Percentiles rank a stretch among this genome's conserved stretches.
These are phyloP conservation scores for Tylopilus rubrobrunneus DNA, from an alignment of 768 basidiomycete species.

Conservation along the genomic window DNA sequence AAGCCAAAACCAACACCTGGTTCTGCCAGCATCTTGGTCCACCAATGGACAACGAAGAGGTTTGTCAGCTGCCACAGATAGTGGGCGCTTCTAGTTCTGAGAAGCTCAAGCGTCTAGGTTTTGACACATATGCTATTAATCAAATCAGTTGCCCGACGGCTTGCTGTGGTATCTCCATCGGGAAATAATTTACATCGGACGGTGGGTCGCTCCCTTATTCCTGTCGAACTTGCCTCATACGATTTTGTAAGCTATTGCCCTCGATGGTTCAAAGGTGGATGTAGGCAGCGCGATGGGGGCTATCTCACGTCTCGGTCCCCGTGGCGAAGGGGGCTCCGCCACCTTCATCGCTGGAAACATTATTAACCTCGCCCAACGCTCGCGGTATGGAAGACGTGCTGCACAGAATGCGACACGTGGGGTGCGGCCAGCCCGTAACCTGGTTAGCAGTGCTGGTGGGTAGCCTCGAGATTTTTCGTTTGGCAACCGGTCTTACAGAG, in stretches of 20 bases:
- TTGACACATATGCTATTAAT: constrained; percentile 83
- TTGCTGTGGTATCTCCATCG: constrained; percentile 67
- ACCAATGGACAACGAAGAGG: constrained; percentile 61
- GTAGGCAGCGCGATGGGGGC: constrained; percentile 55
- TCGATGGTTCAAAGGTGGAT: constrained; percentile 48
- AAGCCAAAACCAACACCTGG: constrained; percentile 60
- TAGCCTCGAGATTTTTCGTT: neutral
- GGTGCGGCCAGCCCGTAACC: constrained; percentile 48
- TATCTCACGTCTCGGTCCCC: constrained; percentile 43
- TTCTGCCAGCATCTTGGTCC: constrained; percentile 47
- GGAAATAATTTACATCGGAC: constrained; percentile 68
- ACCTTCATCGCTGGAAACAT: constrained; percentile 60
- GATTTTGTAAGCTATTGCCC: constrained; percentile 55
- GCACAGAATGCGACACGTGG: constrained; percentile 61
- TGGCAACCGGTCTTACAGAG: neutral
- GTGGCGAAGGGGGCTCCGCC: constrained; percentile 45
- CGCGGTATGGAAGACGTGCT: constrained; percentile 64
- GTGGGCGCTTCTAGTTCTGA: constrained; percentile 3
- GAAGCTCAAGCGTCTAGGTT: constrained; percentile 59
- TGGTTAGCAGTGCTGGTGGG: constrained; percentile 53
- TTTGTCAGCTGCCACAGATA: constrained; percentile 22
- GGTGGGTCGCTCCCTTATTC: constrained; percentile 39
- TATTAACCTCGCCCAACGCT: constrained; percentile 59
- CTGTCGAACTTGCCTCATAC: neutral
- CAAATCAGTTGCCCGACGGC: constrained; percentile 74